Conservation (phyloP, 805 yeast genomes). For the Babjeviella inositovora region DNA sequence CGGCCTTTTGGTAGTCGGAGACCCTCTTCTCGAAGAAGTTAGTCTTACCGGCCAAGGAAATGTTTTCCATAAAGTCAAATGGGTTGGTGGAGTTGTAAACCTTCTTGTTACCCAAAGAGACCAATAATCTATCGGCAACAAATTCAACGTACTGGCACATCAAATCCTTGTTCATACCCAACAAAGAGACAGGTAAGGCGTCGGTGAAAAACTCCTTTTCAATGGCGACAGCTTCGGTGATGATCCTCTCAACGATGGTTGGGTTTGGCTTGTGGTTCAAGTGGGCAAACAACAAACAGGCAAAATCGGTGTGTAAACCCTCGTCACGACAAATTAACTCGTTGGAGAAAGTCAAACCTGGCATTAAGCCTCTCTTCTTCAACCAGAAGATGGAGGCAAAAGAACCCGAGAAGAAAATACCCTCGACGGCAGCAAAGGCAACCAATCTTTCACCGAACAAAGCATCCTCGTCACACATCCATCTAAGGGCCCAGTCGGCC, state of each 20-base stretch:
- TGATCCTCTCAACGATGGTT: constrained; percentile 66
- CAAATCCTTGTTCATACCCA: constrained; percentile 87
- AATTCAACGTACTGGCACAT: constrained; percentile 98
- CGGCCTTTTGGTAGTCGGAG: constrained; percentile 97
- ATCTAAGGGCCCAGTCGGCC: constrained; percentile 98
- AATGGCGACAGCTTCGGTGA: constrained; percentile 88
- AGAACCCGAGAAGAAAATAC: constrained; percentile 96
- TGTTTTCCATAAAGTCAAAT: constrained; percentile 98
- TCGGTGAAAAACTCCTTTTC: constrained; percentile 92
- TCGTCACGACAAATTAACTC: constrained; percentile 97
- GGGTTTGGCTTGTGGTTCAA: constrained; percentile 77
- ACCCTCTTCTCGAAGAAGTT: constrained; percentile 98
- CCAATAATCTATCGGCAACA: constrained; percentile 88
- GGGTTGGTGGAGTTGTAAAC: constrained; percentile 82
- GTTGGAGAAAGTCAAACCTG: constrained; percentile 95
- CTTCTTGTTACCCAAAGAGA: constrained; percentile 85
- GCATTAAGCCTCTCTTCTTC: constrained; percentile 98
- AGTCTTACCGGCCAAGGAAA: constrained; percentile 95
- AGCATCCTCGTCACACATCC: constrained; percentile 84
- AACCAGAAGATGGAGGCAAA: constrained; percentile 98
- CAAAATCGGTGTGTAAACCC: constrained; percentile 97
- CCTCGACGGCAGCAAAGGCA: constrained; percentile 98
- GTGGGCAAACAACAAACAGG: constrained; percentile 88
- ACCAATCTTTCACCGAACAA: constrained; percentile 90
- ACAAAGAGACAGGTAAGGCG: constrained; percentile 82